These are phyloP conservation scores for Cornus florida DNA, from an alignment of 148 eudicot species.

Conservation along the genomic window DNA sequence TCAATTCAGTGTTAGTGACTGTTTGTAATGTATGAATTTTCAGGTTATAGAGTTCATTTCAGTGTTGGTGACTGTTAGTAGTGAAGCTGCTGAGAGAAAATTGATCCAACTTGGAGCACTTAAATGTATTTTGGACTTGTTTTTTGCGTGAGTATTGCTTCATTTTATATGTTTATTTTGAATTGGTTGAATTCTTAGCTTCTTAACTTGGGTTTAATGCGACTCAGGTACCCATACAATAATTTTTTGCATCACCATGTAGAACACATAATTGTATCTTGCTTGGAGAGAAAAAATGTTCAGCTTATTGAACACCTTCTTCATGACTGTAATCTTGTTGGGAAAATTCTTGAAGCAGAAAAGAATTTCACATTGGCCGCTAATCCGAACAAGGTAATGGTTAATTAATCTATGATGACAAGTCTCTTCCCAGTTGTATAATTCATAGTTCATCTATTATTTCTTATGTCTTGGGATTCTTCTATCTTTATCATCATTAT, in stretches of 20 bases:
- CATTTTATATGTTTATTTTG: neutral
- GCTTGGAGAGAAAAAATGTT: constrained; percentile 81
- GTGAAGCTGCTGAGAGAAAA: constrained; percentile 90
- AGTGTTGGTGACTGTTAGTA: constrained; percentile 70
- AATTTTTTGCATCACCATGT: constrained; percentile 94
- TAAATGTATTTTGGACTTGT: constrained; percentile 66
- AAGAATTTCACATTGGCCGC: constrained; percentile 48
- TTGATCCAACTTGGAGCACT: constrained; percentile 83
- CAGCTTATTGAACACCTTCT: constrained; percentile 79
- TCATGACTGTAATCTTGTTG: constrained; percentile 78
- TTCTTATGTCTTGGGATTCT: neutral
- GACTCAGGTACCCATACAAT: constrained; percentile 86
- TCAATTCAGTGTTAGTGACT: no score
- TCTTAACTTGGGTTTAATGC: constrained; percentile 10
- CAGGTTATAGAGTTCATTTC: constrained; percentile 94
- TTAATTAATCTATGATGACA: neutral
- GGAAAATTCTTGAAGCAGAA: constrained; percentile 83
- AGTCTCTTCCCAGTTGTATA: neutral
- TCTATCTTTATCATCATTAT: constrained; percentile 1
- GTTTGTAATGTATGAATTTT: neutral
- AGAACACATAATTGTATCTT: constrained; percentile 62
- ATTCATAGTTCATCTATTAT: neutral
- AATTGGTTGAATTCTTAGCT: constrained; percentile 3
- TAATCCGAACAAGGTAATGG: constrained; percentile 62
- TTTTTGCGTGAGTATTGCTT: constrained; percentile 66